Evolutionary conservation across 345 rosid species (phyloP).

Genomic region (Iberis pinnata): DNA sequence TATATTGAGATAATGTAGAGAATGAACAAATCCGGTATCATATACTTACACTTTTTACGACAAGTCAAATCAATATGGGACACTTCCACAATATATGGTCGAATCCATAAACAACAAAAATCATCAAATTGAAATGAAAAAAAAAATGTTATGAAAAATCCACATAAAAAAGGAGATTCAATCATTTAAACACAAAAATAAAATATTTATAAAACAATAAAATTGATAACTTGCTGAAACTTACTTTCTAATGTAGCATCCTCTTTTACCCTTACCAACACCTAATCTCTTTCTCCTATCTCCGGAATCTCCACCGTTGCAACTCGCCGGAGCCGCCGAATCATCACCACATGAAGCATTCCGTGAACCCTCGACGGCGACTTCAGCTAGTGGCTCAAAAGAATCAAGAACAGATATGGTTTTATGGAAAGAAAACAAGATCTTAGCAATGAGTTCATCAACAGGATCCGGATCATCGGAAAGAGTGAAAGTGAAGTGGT

Average conservation of each 20-base stretch:
- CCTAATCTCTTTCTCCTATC: conserved; percentile 41
- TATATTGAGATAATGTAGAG: background rate
- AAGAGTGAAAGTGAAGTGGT: conserved; percentile 1
- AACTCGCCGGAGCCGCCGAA: conserved; percentile 30
- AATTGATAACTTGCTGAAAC: conserved; percentile 4
- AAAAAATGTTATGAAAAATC: too few relatives aligned
- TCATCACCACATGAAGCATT: conserved; percentile 35
- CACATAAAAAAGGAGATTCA: conserved; percentile 7
- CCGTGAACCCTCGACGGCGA: conserved; percentile 23
- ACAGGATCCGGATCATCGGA: conserved; percentile 6
- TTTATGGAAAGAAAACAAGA: conserved; percentile 47
- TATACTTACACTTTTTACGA: conserved; percentile 3
- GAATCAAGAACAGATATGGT: conserved; percentile 38
- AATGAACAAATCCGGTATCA: background rate
- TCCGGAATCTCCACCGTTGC: conserved; percentile 44
- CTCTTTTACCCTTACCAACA: conserved; percentile 43
- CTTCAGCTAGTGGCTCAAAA: conserved; percentile 6
- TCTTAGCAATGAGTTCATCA: conserved; percentile 38
- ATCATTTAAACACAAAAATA: conserved; percentile 8
- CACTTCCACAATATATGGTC: too few relatives aligned
- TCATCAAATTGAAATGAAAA: conserved; percentile 3
- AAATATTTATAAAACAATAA: background rate
- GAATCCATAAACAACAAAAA: background rate
- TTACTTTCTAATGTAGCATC: conserved; percentile 80
- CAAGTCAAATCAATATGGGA: conserved; percentile 15